phyloP scores from a whole-genome alignment of 192 early-diverging fungal species.

The Entrophospora sp. region DNA sequence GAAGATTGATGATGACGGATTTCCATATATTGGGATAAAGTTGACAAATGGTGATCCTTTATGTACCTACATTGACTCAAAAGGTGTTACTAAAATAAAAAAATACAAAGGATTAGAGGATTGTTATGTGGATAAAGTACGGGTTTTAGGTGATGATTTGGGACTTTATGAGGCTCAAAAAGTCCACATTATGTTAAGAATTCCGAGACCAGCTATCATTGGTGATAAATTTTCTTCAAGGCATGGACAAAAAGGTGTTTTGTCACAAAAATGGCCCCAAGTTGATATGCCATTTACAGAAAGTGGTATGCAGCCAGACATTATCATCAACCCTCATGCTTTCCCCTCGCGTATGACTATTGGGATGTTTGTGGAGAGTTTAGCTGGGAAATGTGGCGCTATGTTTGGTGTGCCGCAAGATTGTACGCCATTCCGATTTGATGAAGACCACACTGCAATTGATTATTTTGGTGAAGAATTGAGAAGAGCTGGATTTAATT shows the following conservation, averaged over 20 bases:
- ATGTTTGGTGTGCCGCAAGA: slow-evolving; percentile 92
- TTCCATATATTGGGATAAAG: slow-evolving; percentile 72
- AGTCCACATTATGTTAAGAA: slow-evolving; percentile 85
- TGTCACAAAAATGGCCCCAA: slow-evolving; percentile 93
- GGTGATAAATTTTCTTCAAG: slow-evolving; percentile 99
- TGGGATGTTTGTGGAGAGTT: slow-evolving; percentile 98
- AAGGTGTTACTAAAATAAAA: slow-evolving; percentile 60
- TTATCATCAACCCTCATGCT: slow-evolving; percentile 99
- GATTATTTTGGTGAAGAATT: slow-evolving; percentile 97
- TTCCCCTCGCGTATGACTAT: slow-evolving; percentile 99
- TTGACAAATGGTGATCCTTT: slow-evolving; percentile 77
- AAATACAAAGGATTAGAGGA: slow-evolving; percentile 86
- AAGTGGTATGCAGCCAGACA: slow-evolving; percentile 91
- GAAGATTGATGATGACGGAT: slow-evolving; percentile 79
- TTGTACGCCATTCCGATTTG: slow-evolving; percentile 77
- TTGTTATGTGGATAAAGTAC: slow-evolving; percentile 84
- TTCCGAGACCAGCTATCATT: slow-evolving; percentile 89
- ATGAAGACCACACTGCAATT: slow-evolving; percentile 76
- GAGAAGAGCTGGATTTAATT: slow-evolving; percentile 82
- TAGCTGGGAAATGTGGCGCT: slow-evolving; percentile 95
- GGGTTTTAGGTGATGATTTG: slow-evolving; percentile 67
- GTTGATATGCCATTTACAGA: slow-evolving; percentile 98
- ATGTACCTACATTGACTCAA: slow-evolving; percentile 82
- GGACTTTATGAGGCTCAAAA: slow-evolving; percentile 67
- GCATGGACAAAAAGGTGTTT: slow-evolving; percentile 99